Base-by-base conservation (phyloP, 2,329 filamentous ascomycete species). In the Pestalotiopsis sp. region DNA sequence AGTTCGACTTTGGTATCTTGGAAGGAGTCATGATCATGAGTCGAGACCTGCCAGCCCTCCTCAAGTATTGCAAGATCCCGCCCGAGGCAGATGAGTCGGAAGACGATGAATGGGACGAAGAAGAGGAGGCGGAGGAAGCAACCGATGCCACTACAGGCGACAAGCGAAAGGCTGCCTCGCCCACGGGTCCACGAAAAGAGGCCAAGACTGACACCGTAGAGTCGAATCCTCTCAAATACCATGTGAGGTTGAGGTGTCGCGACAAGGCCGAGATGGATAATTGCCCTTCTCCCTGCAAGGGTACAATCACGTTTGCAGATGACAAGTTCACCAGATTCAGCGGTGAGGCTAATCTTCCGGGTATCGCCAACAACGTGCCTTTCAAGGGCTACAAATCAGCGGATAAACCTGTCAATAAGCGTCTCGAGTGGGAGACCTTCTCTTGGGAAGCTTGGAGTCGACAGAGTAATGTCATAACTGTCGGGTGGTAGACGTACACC, bases 1-100 rank as follows among this genome's bases (percentile, higher is more conserved):
- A 73, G 17, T 77, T 79, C 60, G 70, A 80, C 67, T 77, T 78
- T 68, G 73, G 78, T 20, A 68, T 77, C 31, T 41, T 78, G 4
- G 70, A 77, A 31, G 77, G 77, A 49, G 70, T 76, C 25, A 77
- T 79, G 74, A 66, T 77, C 3, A 62, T 78, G 14, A 73, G 74
- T 2, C 69, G 69, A 49, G 68, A 17, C 64, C 64, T 52, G 17
- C 17, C 17, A n/a, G 45, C 17, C n/a, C 17, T 52, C 17, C 17
- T n/a, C 17, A 52, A 7, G 45, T 52, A 52, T 20, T n/a, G 45
- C n/a, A 52, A n/a, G 17, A 52, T 52, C 3, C 11, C 45, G 7
- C 7, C 31, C 31, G 0, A 36, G 31, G 31, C 31, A 36, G 31
- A 36, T 36, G 31, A 36, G 6, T 36, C 31, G 31, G 31, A 36